Percentiles rank a stretch among this genome's conserved stretches.
phyloP scores from a whole-genome alignment of 805 yeast genomes.

The Pachysolen tannophilus region DNA sequence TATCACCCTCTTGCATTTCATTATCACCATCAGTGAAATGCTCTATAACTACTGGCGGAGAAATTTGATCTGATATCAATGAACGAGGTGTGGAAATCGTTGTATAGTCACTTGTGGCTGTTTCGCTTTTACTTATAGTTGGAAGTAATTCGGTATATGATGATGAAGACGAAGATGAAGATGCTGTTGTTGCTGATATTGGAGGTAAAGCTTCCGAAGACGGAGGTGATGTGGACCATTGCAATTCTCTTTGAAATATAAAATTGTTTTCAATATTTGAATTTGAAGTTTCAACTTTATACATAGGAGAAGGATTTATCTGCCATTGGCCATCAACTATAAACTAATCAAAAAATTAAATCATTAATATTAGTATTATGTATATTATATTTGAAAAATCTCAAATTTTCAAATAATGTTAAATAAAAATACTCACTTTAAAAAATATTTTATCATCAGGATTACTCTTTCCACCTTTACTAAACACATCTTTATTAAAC shows the following conservation, averaged over 20 bases:
- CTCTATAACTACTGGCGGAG: conserved; percentile 7
- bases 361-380: conserved; percentile 1
- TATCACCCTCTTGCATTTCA: not conserved
- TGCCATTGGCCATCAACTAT: conserved; percentile 69
- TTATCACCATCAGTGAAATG: conserved; percentile 3
- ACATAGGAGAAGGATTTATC: conserved; percentile 17
- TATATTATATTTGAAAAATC: not conserved
- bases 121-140: conserved; percentile 4
- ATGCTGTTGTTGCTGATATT: not conserved
- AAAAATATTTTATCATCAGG: conserved; percentile 35
- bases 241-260: conserved; percentile 1
- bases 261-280: conserved; percentile 5
- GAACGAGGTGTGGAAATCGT: conserved; percentile 6
- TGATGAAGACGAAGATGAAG: no score
- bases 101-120: conserved; percentile 7
- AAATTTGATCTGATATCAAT: not conserved
- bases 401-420: not conserved
- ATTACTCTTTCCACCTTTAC: no score
- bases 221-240: no score
- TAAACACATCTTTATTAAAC: not conserved
- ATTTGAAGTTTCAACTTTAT: conserved; percentile 6
- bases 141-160: not conserved
- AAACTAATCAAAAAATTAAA: conserved; percentile 29
- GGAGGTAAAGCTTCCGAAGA: no score
- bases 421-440: conserved; percentile 19